Evolutionary conservation across 1,139 yeast species (phyloP).

Genomic region (Magnusiomyces sp.): DNA sequence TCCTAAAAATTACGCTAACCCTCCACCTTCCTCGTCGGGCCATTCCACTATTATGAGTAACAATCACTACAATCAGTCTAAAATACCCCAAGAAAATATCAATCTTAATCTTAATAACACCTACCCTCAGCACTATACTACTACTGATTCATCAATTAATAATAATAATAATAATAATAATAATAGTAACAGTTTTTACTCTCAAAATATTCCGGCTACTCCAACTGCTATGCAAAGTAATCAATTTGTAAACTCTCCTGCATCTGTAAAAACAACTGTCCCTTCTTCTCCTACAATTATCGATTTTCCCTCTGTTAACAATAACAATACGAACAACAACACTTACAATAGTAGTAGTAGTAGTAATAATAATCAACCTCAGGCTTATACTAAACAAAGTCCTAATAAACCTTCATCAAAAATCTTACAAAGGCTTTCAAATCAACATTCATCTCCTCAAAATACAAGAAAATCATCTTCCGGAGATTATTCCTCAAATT

Average conservation of each 20-base stretch:
- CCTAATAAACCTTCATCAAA: neutral
- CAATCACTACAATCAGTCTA: neutral
- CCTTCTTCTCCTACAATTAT: neutral
- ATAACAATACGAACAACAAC: neutral
- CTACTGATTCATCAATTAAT: no score
- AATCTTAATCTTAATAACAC: neutral
- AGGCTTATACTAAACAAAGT: neutral
- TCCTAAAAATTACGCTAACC: no score
- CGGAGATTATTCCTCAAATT: neutral
- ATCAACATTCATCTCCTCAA: slow-evolving; percentile 1
- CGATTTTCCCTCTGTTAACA: neutral
- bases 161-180: no score
- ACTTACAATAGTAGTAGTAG: no score
- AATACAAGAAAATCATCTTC: neutral
- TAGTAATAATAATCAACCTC: no score
- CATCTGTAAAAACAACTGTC: slow-evolving; percentile 2
- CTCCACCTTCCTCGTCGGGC: no score
- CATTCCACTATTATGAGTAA: neutral
- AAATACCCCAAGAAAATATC: no score
- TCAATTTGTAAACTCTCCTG: slow-evolving; percentile 1
- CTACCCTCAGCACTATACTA: neutral
- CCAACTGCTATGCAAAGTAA: neutral
- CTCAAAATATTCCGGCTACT: neutral
- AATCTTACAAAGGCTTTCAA: neutral
- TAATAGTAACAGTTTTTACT: no score